phyloP scores from a whole-genome alignment of 176 grass and related monocot genomes.

The Aegilops bicornis region DNA sequence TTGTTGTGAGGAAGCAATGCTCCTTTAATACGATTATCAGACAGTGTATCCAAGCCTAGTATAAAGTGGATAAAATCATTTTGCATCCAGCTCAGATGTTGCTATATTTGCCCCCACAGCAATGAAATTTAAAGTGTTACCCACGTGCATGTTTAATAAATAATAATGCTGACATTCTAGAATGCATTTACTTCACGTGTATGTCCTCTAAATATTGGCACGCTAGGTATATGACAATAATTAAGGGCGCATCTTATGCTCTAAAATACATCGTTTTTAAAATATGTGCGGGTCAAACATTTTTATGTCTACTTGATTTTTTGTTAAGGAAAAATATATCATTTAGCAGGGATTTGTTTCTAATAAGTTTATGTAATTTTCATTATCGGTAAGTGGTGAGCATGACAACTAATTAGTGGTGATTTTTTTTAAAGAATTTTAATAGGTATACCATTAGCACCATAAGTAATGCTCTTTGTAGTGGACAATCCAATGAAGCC shows the following conservation, averaged over 20 bases:
- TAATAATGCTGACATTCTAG: background rate
- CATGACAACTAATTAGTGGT: too few relatives aligned
- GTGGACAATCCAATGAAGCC: background rate
- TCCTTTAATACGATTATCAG: background rate
- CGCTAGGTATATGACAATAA: background rate
- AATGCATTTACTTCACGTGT: background rate
- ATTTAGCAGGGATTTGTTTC: too few relatives aligned
- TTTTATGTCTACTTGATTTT: too few relatives aligned
- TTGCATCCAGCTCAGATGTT: background rate
- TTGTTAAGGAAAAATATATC: too few relatives aligned
- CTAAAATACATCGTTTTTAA: too few relatives aligned
- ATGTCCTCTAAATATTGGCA: background rate
- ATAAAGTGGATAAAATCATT: background rate
- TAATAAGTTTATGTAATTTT: too few relatives aligned
- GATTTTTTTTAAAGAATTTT: too few relatives aligned
- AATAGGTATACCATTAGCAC: too few relatives aligned
- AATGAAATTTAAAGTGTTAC: background rate
- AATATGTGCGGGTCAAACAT: too few relatives aligned
- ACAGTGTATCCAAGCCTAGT: background rate
- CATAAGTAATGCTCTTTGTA: background rate
- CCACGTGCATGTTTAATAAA: background rate
- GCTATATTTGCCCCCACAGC: background rate
- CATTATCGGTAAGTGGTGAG: too few relatives aligned
- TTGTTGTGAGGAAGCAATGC: background rate
- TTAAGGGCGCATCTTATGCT: background rate